Percentiles rank a stretch among this genome's conserved stretches.
phyloP scores from a whole-genome alignment of 1,139 yeast genomes.

The Pichia inconspicua region DNA sequence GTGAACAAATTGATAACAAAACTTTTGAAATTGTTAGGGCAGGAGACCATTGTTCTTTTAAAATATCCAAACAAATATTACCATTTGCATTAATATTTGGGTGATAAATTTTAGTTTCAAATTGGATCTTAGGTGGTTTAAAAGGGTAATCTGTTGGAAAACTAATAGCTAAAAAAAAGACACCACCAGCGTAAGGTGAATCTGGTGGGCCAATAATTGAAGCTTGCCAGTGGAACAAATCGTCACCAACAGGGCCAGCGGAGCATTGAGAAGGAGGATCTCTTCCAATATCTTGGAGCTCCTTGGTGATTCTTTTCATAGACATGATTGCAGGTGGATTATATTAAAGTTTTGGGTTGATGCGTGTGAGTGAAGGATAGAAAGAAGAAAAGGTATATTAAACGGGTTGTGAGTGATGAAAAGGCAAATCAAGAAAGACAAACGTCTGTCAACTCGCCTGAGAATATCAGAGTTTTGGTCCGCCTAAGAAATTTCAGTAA shows the following conservation, averaged over 20 bases:
- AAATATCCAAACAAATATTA: constrained; percentile 48
- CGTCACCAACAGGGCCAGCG: constrained; percentile 97
- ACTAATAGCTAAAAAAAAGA: constrained; percentile 43
- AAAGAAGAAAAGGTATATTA: neutral
- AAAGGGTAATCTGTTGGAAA: constrained; percentile 59
- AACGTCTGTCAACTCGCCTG: too few species aligned
- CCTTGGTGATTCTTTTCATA: constrained; percentile 91
- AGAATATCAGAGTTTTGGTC: too few species aligned
- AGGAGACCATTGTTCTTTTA: constrained; percentile 62
- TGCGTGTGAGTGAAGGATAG: neutral
- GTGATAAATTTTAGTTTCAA: constrained; percentile 62
- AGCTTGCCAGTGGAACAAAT: constrained; percentile 53
- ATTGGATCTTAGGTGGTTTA: constrained; percentile 52
- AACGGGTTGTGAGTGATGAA: too few species aligned
- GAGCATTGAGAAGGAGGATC: constrained; percentile 99
- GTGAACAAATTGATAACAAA: constrained; percentile 48
- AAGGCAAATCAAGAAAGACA: too few species aligned
- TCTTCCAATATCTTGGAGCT: constrained; percentile 90
- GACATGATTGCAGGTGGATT: constrained; percentile 48
- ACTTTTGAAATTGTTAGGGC: constrained; percentile 58
- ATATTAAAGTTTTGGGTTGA: neutral
- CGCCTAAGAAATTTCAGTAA: too few species aligned
- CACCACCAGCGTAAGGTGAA: constrained; percentile 51
- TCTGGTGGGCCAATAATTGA: constrained; percentile 57
- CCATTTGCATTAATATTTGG: constrained; percentile 67